Evolutionary conservation across 2,329 filamentous ascomycete genomes (phyloP), one percentile per base, ranked within the genome.

Genomic region (Microsporum ferrugineum): DNA sequence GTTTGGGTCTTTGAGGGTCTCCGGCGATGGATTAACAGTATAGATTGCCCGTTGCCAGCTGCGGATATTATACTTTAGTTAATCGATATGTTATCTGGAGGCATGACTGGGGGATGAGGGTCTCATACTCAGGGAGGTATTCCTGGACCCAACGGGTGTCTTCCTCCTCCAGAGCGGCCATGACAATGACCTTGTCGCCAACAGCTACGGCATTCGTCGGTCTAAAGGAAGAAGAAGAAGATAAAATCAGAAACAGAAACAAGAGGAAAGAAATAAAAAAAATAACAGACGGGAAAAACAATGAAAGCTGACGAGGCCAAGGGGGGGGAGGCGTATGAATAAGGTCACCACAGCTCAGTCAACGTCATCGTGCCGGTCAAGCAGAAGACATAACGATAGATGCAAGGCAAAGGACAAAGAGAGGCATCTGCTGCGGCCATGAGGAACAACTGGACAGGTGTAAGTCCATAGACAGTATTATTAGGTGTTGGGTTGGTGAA

Each of bases 1-100:
- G 3, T 59, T 63, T 17, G 58, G 45, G 45, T 61, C 57, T 8
- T 33, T 10, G 17, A 41, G 57, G 8, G 62, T 65, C 8, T 59
- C 64, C 38, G 65, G 65, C 59, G 69, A 67, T 47, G 71, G 70
- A 65, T 77, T 76, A 60, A 75, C 77, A 61, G 69, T 70, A 68
- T 77, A 79, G 58, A 79, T 76, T 12, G 75, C 75, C 31, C 70
- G 69, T 67, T 79, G 71, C 77, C 77, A 79, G 65, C 75, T 76
- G 58, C 55, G 17, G 55, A 23, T 41, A 23, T 23, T 23, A 23
- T 14, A 41, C 45, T 60, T 55, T 27, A 47, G 43, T 23, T 23
- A 8, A 47, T 47, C 23, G 45, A 14, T 27, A 10, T 57, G 5
- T 27, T 31, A 33, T n/a, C 10, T 55, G 17, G 2, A 14, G 17